phyloP scores from a whole-genome alignment of 768 basidiomycete species.

The Boletus coccyginus region DNA sequence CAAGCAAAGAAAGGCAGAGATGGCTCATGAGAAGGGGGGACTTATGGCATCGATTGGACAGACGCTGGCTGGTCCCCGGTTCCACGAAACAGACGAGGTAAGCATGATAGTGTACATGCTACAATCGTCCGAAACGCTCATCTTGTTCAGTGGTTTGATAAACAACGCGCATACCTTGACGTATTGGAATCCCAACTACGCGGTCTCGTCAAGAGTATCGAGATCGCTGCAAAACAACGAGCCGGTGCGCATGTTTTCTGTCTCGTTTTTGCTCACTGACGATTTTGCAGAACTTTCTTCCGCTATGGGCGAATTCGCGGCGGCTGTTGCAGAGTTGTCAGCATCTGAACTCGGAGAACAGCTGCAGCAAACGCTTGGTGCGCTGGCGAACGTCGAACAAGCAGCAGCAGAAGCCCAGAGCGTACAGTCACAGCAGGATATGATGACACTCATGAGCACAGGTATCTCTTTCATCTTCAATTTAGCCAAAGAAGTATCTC shows the following conservation, averaged over 20 bases:
- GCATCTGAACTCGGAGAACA: conserved; percentile 73
- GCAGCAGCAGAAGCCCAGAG: conserved; percentile 73
- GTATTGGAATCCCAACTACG: conserved; percentile 87
- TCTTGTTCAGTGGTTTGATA: conserved; percentile 82
- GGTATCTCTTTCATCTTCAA: conserved; percentile 35
- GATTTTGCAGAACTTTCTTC: conserved; percentile 56
- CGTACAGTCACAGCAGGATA: conserved; percentile 77
- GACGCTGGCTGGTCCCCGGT: conserved; percentile 73
- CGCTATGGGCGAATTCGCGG: conserved; percentile 77
- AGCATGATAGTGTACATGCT: conserved; percentile 3
- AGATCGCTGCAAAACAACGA: conserved; percentile 80
- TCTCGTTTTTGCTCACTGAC: neutral
- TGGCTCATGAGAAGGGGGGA: conserved; percentile 75
- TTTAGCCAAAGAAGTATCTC: neutral
- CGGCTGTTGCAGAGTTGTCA: conserved; percentile 65
- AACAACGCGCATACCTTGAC: conserved; percentile 81
- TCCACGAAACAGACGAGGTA: conserved; percentile 87
- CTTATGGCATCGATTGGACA: conserved; percentile 83
- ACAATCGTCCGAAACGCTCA: neutral
- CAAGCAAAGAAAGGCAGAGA: conserved; percentile 80
- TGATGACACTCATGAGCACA: conserved; percentile 76
- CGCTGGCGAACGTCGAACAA: conserved; percentile 71
- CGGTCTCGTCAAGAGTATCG: conserved; percentile 82
- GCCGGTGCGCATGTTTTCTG: conserved; percentile 45
- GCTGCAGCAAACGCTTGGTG: conserved; percentile 65